Conservation (phyloP, 495 filamentous ascomycete genomes). For the Penicillium parvum region DNA sequence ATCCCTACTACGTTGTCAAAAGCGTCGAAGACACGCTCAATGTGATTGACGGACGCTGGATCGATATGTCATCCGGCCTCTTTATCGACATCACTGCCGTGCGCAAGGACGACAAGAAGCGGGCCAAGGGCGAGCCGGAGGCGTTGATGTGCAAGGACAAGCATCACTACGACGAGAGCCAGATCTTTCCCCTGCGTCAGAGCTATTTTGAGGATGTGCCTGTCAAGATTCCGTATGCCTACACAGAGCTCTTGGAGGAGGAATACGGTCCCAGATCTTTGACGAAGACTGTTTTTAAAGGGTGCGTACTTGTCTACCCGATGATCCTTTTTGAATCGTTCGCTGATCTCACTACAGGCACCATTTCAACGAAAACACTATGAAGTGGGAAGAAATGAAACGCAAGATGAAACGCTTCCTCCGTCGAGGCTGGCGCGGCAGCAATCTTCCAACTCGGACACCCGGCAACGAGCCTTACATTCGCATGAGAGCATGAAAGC, state of each 20-base stretch:
- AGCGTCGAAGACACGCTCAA: slow-evolving; percentile 45
- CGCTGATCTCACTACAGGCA: slow-evolving; percentile 21
- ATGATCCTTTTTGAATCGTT: neutral
- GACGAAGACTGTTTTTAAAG: slow-evolving; percentile 57
- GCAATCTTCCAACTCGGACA: slow-evolving; percentile 6
- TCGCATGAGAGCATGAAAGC: too few relatives aligned
- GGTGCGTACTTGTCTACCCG: slow-evolving; percentile 41
- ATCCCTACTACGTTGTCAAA: slow-evolving; percentile 52
- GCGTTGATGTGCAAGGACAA: slow-evolving; percentile 55
- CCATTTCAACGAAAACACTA: slow-evolving; percentile 32
- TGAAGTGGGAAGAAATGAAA: slow-evolving; percentile 37
- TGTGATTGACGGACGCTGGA: slow-evolving; percentile 59
- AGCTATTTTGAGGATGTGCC: slow-evolving; percentile 72
- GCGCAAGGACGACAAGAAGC: slow-evolving; percentile 38
- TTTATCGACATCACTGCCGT: slow-evolving; percentile 63
- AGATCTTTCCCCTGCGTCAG: slow-evolving; percentile 76
- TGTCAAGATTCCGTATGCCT: slow-evolving; percentile 72
- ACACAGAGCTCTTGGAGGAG: slow-evolving; percentile 63
- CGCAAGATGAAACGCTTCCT: slow-evolving; percentile 12
- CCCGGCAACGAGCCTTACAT: slow-evolving; percentile 5
- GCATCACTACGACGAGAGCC: slow-evolving; percentile 53
- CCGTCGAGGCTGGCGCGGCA: slow-evolving; percentile 10
- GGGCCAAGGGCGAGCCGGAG: slow-evolving; percentile 29
- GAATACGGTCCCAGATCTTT: slow-evolving; percentile 71
- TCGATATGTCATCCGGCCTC: slow-evolving; percentile 55